Base-by-base conservation (phyloP, 345 rosid genomes). In the Anastatica hierochuntica region DNA sequence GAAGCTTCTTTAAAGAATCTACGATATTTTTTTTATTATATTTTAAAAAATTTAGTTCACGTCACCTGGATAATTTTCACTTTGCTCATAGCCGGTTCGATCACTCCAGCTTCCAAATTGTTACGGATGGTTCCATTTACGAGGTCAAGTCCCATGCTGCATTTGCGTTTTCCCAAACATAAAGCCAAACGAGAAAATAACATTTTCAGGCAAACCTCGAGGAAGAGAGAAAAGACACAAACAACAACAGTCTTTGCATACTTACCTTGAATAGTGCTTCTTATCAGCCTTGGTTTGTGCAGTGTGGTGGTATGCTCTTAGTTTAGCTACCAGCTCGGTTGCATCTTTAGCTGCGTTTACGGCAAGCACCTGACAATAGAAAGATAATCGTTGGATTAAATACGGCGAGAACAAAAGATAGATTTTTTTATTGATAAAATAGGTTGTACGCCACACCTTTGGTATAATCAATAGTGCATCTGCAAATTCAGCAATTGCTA, bases 41-140 rank as follows among this genome's bases (percentile, higher is more conserved):
- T 31, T 36, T 19, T 30, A 16, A 59, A 3, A 2, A 21, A 15
- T 42, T 8, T 6, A 8, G 9, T 29, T 1, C 14, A 7, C 6
- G 33, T 67, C 40, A 88, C 98, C 98, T 92, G 98, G 68, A 92
- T 80, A 35, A 92, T 92, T 77, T 92, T 92, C 57, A 92, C 97
- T 85, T 92, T 92, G 88, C 98, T 92, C 98, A 92, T 92, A 18
- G 97, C 98, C 5, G 98, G 97, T 56, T 92, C 98, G 20, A 92
- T 92, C 17, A 92, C 96, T 64, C 98, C 98, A 2, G 98, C 98
- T 67, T 88, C 98, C 56, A 92, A 68, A 75, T 88, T 92, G 82
- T 88, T 92, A 11, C 96, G 90, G 62, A 83, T 47, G 2, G 78
- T 69, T 14, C 97, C 98, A 27, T 85, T 92, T 27, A 64, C 55